These are phyloP conservation scores for Malus hybrid DNA, from an alignment of 331 rosid genomes.

Conservation along the genomic window DNA sequence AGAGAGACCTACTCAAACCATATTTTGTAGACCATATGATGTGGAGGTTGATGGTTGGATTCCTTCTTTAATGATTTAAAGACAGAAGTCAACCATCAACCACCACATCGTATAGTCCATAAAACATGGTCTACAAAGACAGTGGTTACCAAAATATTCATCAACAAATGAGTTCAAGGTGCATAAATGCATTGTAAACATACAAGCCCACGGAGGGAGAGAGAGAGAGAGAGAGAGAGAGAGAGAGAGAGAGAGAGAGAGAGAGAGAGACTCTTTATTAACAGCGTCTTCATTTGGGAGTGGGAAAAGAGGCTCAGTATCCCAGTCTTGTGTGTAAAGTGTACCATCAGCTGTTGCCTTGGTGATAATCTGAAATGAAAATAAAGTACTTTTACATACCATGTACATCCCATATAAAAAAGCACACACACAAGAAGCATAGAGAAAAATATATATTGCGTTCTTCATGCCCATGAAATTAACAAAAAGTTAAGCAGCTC, in stretches of 20 bases:
- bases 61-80: neutral
- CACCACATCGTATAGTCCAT: neutral
- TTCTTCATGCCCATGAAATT: neutral
- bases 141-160: neutral
- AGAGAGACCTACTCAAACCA: neutral
- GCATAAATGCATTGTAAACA: neutral
- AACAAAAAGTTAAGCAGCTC: neutral
- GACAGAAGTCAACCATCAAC: neutral
- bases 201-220: neutral
- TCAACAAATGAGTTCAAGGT: neutral
- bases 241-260: neutral
- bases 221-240: neutral
- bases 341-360: conserved; percentile 95
- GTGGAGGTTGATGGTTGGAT: neutral
- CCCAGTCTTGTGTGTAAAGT: conserved; percentile 77
- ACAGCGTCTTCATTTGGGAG: conserved; percentile 55
- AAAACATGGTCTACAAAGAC: neutral
- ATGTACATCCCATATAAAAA: neutral
- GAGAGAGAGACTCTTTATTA: conserved; percentile 31
- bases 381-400: neutral
- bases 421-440: neutral
- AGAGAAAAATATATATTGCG: neutral
- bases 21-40: neutral
- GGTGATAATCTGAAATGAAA: conserved; percentile 66
- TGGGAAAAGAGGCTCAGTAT: conserved; percentile 81